Percentiles rank a stretch among this genome's conserved stretches.
Evolutionary conservation across 2,329 filamentous ascomycete genomes (phyloP).

Genomic region (Diaporthe caulivora): DNA sequence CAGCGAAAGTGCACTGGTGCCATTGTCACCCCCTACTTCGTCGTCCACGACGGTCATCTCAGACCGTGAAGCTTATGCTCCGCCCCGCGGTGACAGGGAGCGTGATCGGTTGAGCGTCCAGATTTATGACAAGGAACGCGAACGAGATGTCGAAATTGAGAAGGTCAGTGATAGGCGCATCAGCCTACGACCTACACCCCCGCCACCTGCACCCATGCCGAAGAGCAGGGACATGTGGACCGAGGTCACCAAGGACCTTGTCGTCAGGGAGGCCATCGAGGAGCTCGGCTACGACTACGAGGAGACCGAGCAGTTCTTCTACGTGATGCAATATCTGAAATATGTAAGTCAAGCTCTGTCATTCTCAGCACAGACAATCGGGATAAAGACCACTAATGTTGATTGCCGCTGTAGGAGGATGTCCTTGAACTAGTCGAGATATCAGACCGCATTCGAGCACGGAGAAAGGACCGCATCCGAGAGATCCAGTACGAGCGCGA

Average conservation of each 20-base stretch:
- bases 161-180: slow-evolving; percentile 66
- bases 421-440: slow-evolving; percentile 86
- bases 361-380: neutral
- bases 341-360: slow-evolving; percentile 73
- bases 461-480: slow-evolving; percentile 63
- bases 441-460: slow-evolving; percentile 83
- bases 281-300: slow-evolving; percentile 88
- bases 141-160: slow-evolving; percentile 66
- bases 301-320: slow-evolving; percentile 90
- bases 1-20: slow-evolving; percentile 48
- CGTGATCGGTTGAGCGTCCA: slow-evolving; percentile 59
- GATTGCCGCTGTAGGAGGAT: slow-evolving; percentile 73
- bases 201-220: slow-evolving; percentile 45
- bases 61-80: slow-evolving; percentile 44
- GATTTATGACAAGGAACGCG: slow-evolving; percentile 57
- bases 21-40: slow-evolving; percentile 51
- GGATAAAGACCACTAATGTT: slow-evolving; percentile 48
- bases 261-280: slow-evolving; percentile 88
- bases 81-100: slow-evolving; percentile 49
- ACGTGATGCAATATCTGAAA: slow-evolving; percentile 89
- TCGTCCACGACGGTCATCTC: slow-evolving; percentile 43
- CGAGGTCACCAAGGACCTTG: slow-evolving; percentile 94
- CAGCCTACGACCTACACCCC: slow-evolving; percentile 52
- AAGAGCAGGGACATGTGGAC: slow-evolving; percentile 86
- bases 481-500: slow-evolving; percentile 72